A percentile compares a stretch with the other conserved stretches of the same genome.
phyloP scores from a whole-genome alignment of 1,284 basidiomycete species.

The Sporisorium sorghi region DNA sequence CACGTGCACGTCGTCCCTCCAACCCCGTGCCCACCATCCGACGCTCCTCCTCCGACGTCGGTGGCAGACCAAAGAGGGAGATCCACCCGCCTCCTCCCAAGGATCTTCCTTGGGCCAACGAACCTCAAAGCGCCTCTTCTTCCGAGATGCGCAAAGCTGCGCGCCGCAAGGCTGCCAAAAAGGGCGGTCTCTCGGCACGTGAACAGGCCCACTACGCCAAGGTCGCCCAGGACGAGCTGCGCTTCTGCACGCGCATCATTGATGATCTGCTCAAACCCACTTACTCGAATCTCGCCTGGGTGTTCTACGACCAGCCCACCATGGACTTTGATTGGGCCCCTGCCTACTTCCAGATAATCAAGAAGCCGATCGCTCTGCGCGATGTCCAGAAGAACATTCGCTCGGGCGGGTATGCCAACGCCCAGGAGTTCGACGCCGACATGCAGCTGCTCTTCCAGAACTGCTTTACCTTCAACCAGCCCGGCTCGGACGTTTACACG shows the following conservation, averaged over 20 bases:
- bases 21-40: conserved; percentile 82
- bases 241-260: conserved; percentile 82
- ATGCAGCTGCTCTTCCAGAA: conserved; percentile 94
- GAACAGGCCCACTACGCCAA: conserved; percentile 76
- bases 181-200: conserved; percentile 52
- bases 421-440: conserved; percentile 85
- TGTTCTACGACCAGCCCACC: conserved; percentile 94
- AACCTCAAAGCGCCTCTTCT: conserved; percentile 57
- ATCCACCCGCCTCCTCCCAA: conserved; percentile 94
- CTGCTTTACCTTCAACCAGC: conserved; percentile 91
- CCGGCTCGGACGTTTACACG: conserved; percentile 84
- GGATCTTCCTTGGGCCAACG: conserved; percentile 85
- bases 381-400: conserved; percentile 78
- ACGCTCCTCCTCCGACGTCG: conserved; percentile 74
- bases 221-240: conserved; percentile 82
- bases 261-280: conserved; percentile 82
- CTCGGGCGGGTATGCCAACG: conserved; percentile 78
- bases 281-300: conserved; percentile 79
- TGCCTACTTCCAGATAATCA: conserved; percentile 87
- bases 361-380: conserved; percentile 86
- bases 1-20: conserved; percentile 76
- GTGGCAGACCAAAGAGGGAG: conserved; percentile 91
- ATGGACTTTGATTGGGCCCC: conserved; percentile 80
- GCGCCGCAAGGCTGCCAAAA: conserved; percentile 50
- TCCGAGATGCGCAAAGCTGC: conserved; percentile 46